Evolutionary conservation across 805 yeast species (phyloP), one percentile per base, ranked within the genome.

Genomic region (Cyberlindnera misumaiensis): DNA sequence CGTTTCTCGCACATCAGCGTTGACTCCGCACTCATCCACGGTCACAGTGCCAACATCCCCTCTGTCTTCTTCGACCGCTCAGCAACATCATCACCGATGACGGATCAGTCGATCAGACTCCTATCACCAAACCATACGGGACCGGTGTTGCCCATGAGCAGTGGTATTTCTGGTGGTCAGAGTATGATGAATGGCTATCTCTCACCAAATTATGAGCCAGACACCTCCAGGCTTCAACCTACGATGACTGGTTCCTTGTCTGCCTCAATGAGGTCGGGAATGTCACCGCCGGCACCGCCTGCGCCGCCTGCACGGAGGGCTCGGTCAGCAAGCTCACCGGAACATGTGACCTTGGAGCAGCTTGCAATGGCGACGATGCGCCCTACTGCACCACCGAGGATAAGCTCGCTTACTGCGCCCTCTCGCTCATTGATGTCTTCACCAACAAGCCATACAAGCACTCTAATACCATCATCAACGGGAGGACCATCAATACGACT

Each of bases 1-100:
- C 80, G 79, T 53, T 87, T 87, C 60, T 80, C 76, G 36, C 80
- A 83, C 52, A 81, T 87, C 40, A 75, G 79, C 22, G 86, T 84
- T 28, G 96, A 87, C 55, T 77, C 85, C 39, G 88, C 81, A 4
- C 73, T 83, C 32, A 71, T 78, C 13, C 78, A 72, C 48, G 89
- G 90, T n/a, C 72, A 73, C 1, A 83, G 87, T 0, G 63, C 81
- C 1, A 72, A 67, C 41, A 63, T 74, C 31, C 78, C 72, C 3
- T 51, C 59, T 1, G 43, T 53, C 4, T 59, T 68, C 46, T 54
- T 67, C 26, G 59, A 62, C 30, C 50, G 51, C 24, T 17, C 18
- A 22, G 22, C 29, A 11, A 24, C 45, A 4, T 38, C 45, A 1
- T 55, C 62, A 2, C 50, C 52, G 24, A 20, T 20, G 24, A 13